Evolutionary conservation across 176 grass and related monocot species (phyloP).

Genomic region (Musa schizocarpa): DNA sequence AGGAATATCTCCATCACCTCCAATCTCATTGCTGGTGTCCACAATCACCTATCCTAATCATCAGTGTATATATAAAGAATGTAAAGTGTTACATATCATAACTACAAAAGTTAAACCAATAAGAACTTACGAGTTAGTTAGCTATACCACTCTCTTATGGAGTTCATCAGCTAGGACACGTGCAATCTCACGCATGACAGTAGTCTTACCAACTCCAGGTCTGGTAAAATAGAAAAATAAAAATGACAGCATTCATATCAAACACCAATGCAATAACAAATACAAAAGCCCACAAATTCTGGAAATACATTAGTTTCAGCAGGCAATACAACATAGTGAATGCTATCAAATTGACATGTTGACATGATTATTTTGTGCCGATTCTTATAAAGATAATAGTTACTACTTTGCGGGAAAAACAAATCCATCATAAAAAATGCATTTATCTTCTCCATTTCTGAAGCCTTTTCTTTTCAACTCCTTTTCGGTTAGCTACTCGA

Average conservation of each 20-base stretch:
- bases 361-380: neutral
- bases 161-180: constrained; percentile 91
- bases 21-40: constrained; percentile 97
- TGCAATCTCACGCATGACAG: constrained; percentile 95
- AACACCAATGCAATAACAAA: neutral
- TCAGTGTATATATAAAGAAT: constrained; percentile 31
- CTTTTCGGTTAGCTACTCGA: neutral
- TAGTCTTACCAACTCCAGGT: constrained; percentile 95
- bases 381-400: neutral
- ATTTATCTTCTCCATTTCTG: neutral
- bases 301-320: neutral
- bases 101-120: neutral
- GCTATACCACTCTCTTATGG: constrained; percentile 82
- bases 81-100: constrained; percentile 20
- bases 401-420: neutral
- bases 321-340: neutral
- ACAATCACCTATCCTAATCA: constrained; percentile 95
- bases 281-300: neutral
- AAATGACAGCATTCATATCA: neutral
- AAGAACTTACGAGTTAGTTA: constrained; percentile 12
- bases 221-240: constrained; percentile 29
- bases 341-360: neutral
- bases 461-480: neutral
- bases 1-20: constrained; percentile 90
- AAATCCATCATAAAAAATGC: neutral